A percentile compares a stretch with the other conserved stretches of the same genome.
Conservation (phyloP, 352 stramenopile species). For the Globisporangium echinulatum region DNA sequence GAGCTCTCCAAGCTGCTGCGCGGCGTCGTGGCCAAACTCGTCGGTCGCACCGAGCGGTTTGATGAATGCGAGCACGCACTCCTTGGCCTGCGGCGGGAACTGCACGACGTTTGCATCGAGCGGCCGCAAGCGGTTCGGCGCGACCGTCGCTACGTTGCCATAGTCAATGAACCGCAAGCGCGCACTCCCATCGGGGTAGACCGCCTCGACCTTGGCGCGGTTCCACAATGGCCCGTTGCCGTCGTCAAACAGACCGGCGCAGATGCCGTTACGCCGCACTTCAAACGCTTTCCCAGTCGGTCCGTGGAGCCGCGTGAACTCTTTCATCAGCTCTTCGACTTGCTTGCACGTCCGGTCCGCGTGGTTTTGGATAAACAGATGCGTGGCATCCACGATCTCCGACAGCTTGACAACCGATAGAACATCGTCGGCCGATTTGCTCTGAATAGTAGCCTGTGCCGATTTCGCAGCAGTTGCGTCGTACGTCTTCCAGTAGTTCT, state of each 20-base stretch:
- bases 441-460: slow-evolving; percentile 23
- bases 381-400: slow-evolving; percentile 91
- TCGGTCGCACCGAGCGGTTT: slow-evolving; percentile 78
- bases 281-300: slow-evolving; percentile 87
- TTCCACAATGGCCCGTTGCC: slow-evolving; percentile 92
- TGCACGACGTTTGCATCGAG: slow-evolving; percentile 86
- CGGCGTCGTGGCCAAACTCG: slow-evolving; percentile 91
- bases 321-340: slow-evolving; percentile 92
- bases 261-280: slow-evolving; percentile 84
- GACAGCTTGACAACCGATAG: slow-evolving; percentile 85
- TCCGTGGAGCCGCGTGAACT: slow-evolving; percentile 87
- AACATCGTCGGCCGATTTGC: slow-evolving; percentile 60
- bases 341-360: slow-evolving; percentile 81
- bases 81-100: slow-evolving; percentile 87
- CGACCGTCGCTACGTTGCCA: slow-evolving; percentile 88
- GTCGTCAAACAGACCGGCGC: slow-evolving; percentile 95
- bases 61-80: slow-evolving; percentile 82
- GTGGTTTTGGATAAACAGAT: slow-evolving; percentile 93
- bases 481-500: slow-evolving; percentile 92
- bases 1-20: slow-evolving; percentile 82
- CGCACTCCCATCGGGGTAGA: slow-evolving; percentile 49
- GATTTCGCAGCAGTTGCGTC: slow-evolving; percentile 58
- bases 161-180: slow-evolving; percentile 95
- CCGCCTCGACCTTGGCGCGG: slow-evolving; percentile 87
- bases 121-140: slow-evolving; percentile 81